Conservation (phyloP, 768 basidiomycete genomes). For the Xerocomus potaroensis region DNA sequence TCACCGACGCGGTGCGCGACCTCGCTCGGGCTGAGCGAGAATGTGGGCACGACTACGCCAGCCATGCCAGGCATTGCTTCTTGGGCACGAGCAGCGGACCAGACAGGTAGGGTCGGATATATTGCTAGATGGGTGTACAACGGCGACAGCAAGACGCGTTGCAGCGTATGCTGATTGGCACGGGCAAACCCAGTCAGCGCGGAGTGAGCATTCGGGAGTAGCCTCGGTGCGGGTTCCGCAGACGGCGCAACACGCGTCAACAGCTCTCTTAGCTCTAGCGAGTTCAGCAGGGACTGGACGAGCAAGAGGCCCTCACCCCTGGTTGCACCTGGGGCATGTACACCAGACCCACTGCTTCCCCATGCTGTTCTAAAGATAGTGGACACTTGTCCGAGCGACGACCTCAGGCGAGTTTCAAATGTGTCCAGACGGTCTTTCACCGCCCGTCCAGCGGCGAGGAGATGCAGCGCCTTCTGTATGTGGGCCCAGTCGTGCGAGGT, state of each 20-base stretch:
- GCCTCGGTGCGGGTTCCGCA: constrained; percentile 20
- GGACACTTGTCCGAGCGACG: constrained; percentile 55
- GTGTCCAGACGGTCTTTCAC: constrained; percentile 60
- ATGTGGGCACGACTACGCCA: constrained; percentile 68
- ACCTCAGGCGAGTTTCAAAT: constrained; percentile 70
- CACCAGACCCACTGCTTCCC: constrained; percentile 45
- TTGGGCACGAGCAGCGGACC: constrained; percentile 46
- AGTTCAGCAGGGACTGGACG: constrained; percentile 81
- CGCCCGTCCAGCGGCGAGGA: constrained; percentile 75
- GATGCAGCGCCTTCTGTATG: constrained; percentile 78
- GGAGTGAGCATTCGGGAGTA: constrained; percentile 52
- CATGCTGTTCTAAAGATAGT: constrained; percentile 54
- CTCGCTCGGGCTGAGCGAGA: constrained; percentile 89
- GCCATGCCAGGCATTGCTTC: constrained; percentile 30
- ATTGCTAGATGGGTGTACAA: constrained; percentile 64
- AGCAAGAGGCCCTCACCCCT: constrained; percentile 72
- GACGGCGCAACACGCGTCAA: constrained; percentile 27
- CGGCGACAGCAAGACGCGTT: constrained; percentile 81
- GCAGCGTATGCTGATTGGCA: constrained; percentile 72
- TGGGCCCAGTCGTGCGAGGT: constrained; percentile 83
- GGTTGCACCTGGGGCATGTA: constrained; percentile 53
- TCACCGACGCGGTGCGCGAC: constrained; percentile 87
- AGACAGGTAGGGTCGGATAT: constrained; percentile 67
- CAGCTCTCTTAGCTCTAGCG: constrained; percentile 54
- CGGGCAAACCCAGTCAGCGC: constrained; percentile 63